Conservation (phyloP, 139 green algal genomes). For the Tetraselmis chui region DNA sequence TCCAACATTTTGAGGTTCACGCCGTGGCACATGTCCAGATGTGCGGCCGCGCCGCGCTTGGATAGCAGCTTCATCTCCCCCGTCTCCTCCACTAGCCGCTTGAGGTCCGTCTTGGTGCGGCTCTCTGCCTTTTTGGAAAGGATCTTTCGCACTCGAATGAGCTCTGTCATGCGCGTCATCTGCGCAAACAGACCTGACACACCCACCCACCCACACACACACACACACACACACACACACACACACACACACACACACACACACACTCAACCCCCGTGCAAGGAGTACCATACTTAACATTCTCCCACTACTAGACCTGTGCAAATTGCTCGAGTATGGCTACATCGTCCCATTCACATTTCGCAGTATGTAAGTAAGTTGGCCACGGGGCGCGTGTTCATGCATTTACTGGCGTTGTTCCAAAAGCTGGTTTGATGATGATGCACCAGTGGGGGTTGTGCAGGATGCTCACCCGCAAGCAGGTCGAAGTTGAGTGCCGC, state of each 20-base stretch:
- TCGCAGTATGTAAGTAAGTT: no score
- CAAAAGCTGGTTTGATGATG: background rate
- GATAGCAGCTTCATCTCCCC: background rate
- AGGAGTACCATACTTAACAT: background rate
- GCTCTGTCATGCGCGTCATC: background rate
- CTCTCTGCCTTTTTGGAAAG: background rate
- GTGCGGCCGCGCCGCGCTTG: background rate
- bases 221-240: no score
- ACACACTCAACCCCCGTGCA: no score
- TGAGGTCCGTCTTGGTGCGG: background rate
- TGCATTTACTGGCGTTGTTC: background rate
- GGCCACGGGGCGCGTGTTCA: no score
- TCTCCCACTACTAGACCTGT: background rate
- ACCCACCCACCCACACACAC: no score
- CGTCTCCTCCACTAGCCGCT: background rate
- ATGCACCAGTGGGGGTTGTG: background rate
- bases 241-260: no score
- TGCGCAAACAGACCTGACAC: background rate
- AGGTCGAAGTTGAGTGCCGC: background rate
- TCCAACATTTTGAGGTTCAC: background rate
- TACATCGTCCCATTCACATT: background rate
- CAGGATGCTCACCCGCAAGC: background rate
- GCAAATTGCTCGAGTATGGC: background rate
- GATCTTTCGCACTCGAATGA: background rate
- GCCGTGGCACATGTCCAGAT: background rate